A percentile compares a stretch with the other conserved stretches of the same genome.
These are phyloP conservation scores for Jackrogersella minutella DNA, from an alignment of 495 filamentous ascomycete genomes.

Conservation along the genomic window DNA sequence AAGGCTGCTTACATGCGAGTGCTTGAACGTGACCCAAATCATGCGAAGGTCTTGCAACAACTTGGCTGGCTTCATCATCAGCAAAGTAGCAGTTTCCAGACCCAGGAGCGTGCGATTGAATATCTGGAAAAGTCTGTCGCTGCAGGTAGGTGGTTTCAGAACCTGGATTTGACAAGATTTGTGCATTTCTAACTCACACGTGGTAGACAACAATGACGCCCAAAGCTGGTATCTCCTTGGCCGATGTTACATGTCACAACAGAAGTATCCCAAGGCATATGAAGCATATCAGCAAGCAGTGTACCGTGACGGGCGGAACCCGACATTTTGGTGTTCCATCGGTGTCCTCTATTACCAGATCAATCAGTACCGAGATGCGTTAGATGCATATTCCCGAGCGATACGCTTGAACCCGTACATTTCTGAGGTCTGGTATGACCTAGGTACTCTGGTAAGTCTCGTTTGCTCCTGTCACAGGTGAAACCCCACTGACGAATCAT, in stretches of 20 bases:
- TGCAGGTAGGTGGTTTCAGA: conserved; percentile 71
- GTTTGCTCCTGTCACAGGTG: conserved; percentile 13
- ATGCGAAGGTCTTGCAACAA: conserved; percentile 98
- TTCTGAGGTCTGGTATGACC: conserved; percentile 99
- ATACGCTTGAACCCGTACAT: conserved; percentile 99
- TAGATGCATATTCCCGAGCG: conserved; percentile 97
- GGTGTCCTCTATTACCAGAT: conserved; percentile 99
- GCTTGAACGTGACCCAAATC: conserved; percentile 92
- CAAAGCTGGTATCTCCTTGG: conserved; percentile 99
- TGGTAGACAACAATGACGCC: conserved; percentile 86
- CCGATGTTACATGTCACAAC: conserved; percentile 98
- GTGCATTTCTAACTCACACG: conserved; percentile 47
- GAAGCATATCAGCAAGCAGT: conserved; percentile 99
- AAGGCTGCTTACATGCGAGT: conserved; percentile 92
- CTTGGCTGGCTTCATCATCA: conserved; percentile 98
- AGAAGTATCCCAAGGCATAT: conserved; percentile 98
- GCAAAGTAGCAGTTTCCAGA: conserved; percentile 85
- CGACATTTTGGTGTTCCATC: conserved; percentile 99
- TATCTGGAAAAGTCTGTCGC: conserved; percentile 97
- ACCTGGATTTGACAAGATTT: conserved; percentile 10
- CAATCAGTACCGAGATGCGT: conserved; percentile 98
- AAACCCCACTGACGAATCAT: conserved; percentile 33
- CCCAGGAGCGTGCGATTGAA: conserved; percentile 95
- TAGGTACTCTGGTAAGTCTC: conserved; percentile 87
- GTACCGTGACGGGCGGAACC: conserved; percentile 97